Evolutionary conservation across 192 early-diverging fungal genomes (phyloP), one percentile per base, ranked within the genome.

Genomic region (Phlyctochytrium arcticum): DNA sequence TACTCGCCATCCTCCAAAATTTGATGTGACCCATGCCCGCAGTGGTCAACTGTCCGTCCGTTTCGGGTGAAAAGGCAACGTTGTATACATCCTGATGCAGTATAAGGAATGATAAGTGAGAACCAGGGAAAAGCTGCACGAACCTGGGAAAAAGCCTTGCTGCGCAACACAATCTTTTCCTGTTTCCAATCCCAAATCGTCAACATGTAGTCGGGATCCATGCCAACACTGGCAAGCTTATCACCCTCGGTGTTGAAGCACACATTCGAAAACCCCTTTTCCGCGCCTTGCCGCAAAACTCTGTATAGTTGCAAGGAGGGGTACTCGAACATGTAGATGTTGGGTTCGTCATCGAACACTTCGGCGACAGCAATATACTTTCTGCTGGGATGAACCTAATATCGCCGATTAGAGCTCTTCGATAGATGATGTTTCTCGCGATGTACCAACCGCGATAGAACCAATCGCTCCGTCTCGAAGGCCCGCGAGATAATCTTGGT

Each of bases 21-120:
- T 85, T 86, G 42, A 86, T 86, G 64, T 86, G 84, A 6, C 84
- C 84, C 82, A 85, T 85, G 34, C 84, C 84, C 8, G 84, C 76
- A 3, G 84, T 85, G 19, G 79, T 81, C 30, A 86, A 63, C 17
- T 68, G 72, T 9, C 77, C 80, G 59, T 82, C 80, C 35, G 67
- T 80, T 36, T 80, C 80, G 12, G 74, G 78, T 3, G 78, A 76
- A 60, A 86, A 86, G 0, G 76, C 64, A 15, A 84, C 79, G 44
- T 63, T 48, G 55, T 68, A 80, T 19, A 86, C 80, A 70, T 86
- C 84, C 78, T 85, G 33, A 4, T 2, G 24, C 50, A 62, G 9
- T 12, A 9, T 24, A 12, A 29, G 48, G 23, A 36, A n/a, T 31
- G 5, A 21, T 34, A n/a, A 35, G 50, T 30, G 55, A 55, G 19